A percentile compares a stretch with the other conserved stretches of the same genome.
phyloP scores from a whole-genome alignment of 768 basidiomycete species.

The Favolaschia claudopus region DNA sequence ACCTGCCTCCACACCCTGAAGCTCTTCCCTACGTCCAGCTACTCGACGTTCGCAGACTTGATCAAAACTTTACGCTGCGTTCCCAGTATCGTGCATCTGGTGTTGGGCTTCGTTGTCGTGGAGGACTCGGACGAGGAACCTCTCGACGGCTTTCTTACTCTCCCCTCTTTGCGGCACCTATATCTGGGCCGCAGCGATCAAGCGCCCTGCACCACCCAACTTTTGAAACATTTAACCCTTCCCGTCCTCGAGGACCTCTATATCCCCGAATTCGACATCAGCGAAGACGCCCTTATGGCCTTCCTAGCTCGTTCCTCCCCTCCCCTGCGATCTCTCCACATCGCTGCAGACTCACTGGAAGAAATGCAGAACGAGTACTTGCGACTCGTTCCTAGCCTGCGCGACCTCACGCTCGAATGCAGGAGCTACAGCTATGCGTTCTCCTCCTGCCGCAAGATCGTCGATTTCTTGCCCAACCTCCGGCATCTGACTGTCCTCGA shows the following conservation, averaged over 20 bases:
- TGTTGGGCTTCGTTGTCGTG: not conserved
- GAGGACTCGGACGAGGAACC: not conserved
- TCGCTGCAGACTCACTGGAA: not conserved
- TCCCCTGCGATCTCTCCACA: not conserved
- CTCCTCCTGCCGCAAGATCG: too few species aligned
- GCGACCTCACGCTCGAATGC: too few species aligned
- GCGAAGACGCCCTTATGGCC: not conserved
- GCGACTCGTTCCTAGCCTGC: not conserved
- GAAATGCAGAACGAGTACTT: not conserved
- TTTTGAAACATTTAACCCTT: not conserved
- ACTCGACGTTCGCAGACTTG: too few species aligned
- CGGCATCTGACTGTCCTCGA: too few species aligned
- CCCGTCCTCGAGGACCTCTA: not conserved
- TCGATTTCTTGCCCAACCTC: too few species aligned
- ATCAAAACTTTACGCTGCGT: too few species aligned
- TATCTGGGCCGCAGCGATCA: not conserved
- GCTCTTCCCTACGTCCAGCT: too few species aligned
- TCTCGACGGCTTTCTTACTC: not conserved
- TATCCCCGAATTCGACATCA: not conserved
- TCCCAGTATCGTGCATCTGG: too few species aligned
- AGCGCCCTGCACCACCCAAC: not conserved
- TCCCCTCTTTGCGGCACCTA: not conserved
- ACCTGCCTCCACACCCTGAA: too few species aligned
- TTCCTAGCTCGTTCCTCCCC: conserved; percentile 3
- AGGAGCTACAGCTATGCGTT: too few species aligned